Conservation (phyloP, 768 basidiomycete species). For the Cyclocybe aegerita region DNA sequence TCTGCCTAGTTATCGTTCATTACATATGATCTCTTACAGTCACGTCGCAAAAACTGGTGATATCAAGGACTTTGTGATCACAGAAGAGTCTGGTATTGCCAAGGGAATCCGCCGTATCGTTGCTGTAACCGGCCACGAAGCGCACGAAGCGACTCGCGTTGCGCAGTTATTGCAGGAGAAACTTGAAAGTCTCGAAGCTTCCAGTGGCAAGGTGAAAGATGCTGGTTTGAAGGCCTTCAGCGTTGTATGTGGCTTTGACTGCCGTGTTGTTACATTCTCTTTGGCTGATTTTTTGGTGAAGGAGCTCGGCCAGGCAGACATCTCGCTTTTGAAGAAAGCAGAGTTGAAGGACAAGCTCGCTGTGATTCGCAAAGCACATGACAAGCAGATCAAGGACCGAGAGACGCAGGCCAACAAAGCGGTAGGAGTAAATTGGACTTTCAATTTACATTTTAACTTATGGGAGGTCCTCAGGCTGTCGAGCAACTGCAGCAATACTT, state of each 20-base stretch:
- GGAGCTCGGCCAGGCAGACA: slow-evolving; percentile 89
- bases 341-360: slow-evolving; percentile 74
- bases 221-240: slow-evolving; percentile 78
- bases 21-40: slow-evolving; percentile 33
- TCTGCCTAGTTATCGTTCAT: background rate
- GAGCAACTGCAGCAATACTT: slow-evolving; percentile 75
- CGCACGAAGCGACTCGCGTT: slow-evolving; percentile 71
- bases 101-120: slow-evolving; percentile 96
- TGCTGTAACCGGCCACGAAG: slow-evolving; percentile 94
- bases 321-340: slow-evolving; percentile 82
- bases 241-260: slow-evolving; percentile 48
- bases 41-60: slow-evolving; percentile 97
- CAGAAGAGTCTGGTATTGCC: slow-evolving; percentile 95
- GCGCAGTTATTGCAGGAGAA: slow-evolving; percentile 63
- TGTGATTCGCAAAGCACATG: slow-evolving; percentile 75
- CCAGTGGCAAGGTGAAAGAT: slow-evolving; percentile 81
- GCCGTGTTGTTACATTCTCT: slow-evolving; percentile 3
- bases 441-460: background rate
- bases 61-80: slow-evolving; percentile 94
- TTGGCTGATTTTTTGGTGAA: slow-evolving; percentile 26
- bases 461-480: slow-evolving; percentile 48
- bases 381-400: slow-evolving; percentile 81
- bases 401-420: slow-evolving; percentile 76
- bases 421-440: slow-evolving; percentile 37
- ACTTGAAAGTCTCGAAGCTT: slow-evolving; percentile 59